A percentile compares a stretch with the other conserved stretches of the same genome.
These are phyloP conservation scores for Fonsecaea monophora DNA, from an alignment of 2,329 filamentous ascomycete genomes.

Conservation along the genomic window DNA sequence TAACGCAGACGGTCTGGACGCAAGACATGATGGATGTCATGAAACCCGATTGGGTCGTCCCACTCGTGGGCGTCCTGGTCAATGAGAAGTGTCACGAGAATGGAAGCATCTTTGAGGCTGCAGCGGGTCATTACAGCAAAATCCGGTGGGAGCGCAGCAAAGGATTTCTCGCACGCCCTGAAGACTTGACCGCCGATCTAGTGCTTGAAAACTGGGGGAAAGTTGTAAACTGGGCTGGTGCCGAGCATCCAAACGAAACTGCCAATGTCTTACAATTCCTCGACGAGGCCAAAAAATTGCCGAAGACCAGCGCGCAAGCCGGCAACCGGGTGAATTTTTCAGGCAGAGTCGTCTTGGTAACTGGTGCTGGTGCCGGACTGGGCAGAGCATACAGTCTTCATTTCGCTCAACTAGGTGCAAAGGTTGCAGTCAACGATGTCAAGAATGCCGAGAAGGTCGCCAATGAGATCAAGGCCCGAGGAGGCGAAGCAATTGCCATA, in stretches of 20 bases:
- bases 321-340: conserved; percentile 79
- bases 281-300: conserved; percentile 79
- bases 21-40: conserved; percentile 84
- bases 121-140: conserved; percentile 90
- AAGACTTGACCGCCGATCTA: conserved; percentile 85
- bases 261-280: conserved; percentile 86
- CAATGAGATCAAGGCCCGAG: conserved; percentile 85
- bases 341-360: conserved; percentile 83
- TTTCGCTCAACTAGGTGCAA: conserved; percentile 81
- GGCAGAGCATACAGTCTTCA: conserved; percentile 87
- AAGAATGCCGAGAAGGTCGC: conserved; percentile 88
- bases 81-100: conserved; percentile 87
- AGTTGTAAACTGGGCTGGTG: conserved; percentile 81
- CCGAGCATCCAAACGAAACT: conserved; percentile 82
- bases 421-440: conserved; percentile 91
- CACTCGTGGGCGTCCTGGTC: conserved; percentile 84
- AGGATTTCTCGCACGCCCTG: conserved; percentile 86
- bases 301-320: conserved; percentile 69
- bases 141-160: conserved; percentile 90
- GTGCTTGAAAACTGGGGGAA: conserved; percentile 87
- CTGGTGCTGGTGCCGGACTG: conserved; percentile 83
- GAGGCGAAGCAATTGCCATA: conserved; percentile 87
- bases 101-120: conserved; percentile 89
- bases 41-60: conserved; percentile 93
- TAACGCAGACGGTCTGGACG: conserved; percentile 94